A percentile compares a stretch with the other conserved stretches of the same genome.
Conservation (phyloP, 2,329 filamentous ascomycete genomes). For the Penicillium digitatum region DNA sequence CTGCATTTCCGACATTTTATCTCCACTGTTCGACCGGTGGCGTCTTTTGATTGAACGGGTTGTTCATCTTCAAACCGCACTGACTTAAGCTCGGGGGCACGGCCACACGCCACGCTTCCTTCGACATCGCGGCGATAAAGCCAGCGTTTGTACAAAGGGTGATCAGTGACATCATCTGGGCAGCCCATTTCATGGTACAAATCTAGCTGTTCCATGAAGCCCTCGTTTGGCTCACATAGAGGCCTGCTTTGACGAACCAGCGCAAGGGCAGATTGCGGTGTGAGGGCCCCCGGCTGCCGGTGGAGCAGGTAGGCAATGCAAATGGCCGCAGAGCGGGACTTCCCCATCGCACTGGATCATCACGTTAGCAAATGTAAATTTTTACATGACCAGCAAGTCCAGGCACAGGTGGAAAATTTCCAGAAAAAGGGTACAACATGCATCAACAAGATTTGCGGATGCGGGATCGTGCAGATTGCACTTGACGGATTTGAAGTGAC, state of each 20-base stretch:
- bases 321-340: constrained; percentile 83
- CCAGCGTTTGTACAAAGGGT: constrained; percentile 78
- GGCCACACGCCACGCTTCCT: constrained; percentile 65
- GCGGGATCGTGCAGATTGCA: constrained; percentile 13
- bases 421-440: constrained; percentile 3
- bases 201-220: constrained; percentile 84
- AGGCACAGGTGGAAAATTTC: neutral
- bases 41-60: constrained; percentile 20
- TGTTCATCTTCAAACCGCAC: constrained; percentile 68
- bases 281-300: constrained; percentile 53
- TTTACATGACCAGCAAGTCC: neutral
- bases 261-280: constrained; percentile 62
- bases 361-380: constrained; percentile 9
- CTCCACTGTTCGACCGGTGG: constrained; percentile 45
- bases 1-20: constrained; percentile 91
- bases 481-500: constrained; percentile 13
- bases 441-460: neutral
- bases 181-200: constrained; percentile 86
- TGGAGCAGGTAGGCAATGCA: constrained; percentile 80
- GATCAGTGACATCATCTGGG: constrained; percentile 62
- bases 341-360: constrained; percentile 80
- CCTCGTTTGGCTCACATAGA: constrained; percentile 81
- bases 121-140: constrained; percentile 63
- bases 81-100: constrained; percentile 69
- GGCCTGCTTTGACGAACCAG: constrained; percentile 67